Percentiles rank a stretch among this genome's conserved stretches.
phyloP scores from a whole-genome alignment of 176 grass and related monocot species.

The Sorghum bicolor region Sorghum_bicolor_NCBIv3 NC_012873.2:60962001-60962500 shows the following conservation, averaged over 20 bases:
- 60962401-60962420: neutral
- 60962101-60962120: neutral
- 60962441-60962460: neutral
- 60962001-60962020: neutral
- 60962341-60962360: neutral
- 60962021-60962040: neutral
- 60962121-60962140: neutral
- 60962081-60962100: neutral
- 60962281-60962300: neutral
- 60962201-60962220: neutral
- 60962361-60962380: neutral
- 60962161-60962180: neutral
- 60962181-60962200: neutral
- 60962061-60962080: constrained; percentile 25
- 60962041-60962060: neutral
- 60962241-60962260: neutral
- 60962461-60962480: neutral
- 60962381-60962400: neutral
- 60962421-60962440: neutral
- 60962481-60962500: neutral
- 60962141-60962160: neutral
- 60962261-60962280: neutral
- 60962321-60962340: neutral
- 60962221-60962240: neutral
- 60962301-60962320: neutral